A percentile compares a stretch with the other conserved stretches of the same genome.
Conservation (phyloP, 164 flowering plant species). For the Chloranthus sessilifolius region DNA sequence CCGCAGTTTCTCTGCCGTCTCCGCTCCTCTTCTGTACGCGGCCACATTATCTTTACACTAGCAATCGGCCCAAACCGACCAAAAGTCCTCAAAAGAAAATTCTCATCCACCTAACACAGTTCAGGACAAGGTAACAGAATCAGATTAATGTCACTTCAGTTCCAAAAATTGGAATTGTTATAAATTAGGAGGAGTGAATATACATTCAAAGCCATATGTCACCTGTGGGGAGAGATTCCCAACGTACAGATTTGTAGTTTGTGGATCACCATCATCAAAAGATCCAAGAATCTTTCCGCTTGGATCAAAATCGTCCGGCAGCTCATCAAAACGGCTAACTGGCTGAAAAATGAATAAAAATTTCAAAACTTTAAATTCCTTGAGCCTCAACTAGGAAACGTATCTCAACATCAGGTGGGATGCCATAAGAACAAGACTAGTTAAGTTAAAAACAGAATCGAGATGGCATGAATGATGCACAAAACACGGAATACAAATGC, state of each 20-base stretch:
- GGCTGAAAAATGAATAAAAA: conserved; percentile 31
- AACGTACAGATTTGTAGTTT: conserved; percentile 97
- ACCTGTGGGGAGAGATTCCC: conserved; percentile 98
- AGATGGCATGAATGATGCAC: no score
- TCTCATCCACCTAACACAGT: conserved; percentile 80
- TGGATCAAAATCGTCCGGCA: conserved; percentile 95
- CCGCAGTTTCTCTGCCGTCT: conserved; percentile 98
- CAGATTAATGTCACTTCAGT: background rate
- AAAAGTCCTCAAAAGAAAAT: conserved; percentile 92
- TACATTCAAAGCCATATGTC: conserved; percentile 7
- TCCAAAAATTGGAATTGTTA: background rate
- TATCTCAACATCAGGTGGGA: no score
- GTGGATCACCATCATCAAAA: conserved; percentile 99
- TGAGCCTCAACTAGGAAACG: no score
- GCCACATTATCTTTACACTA: conserved; percentile 99
- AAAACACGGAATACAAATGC: no score
- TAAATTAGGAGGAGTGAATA: background rate
- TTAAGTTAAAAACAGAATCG: no score
- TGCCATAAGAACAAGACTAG: no score
- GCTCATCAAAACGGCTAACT: conserved; percentile 87
- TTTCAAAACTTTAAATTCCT: background rate
- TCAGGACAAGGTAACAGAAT: conserved; percentile 1
- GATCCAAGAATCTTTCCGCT: conserved; percentile 90
- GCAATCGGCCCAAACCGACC: conserved; percentile 99
- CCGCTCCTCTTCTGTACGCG: conserved; percentile 94